These are phyloP conservation scores for Rhodotorula babjevae DNA, from an alignment of 768 basidiomycete genomes.

Conservation along the genomic window DNA sequence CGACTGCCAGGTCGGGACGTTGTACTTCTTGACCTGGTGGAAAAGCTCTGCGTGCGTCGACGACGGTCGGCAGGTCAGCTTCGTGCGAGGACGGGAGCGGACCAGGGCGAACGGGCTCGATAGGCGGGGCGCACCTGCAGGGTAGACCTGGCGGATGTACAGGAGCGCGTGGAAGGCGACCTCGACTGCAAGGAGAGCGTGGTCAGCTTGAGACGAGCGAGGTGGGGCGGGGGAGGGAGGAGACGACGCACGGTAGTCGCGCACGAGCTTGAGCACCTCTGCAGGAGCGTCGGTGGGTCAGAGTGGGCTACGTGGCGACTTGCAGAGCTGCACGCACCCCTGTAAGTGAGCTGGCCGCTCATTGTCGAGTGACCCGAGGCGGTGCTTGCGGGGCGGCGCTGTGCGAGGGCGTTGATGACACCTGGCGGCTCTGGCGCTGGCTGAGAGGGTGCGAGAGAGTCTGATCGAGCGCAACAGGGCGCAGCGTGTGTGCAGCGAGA, in stretches of 20 bases:
- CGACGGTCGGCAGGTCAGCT: not conserved
- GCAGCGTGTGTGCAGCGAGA: no score
- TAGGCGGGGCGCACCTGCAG: slow-evolving; percentile 48
- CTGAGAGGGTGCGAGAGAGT: no score
- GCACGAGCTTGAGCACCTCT: slow-evolving; percentile 39
- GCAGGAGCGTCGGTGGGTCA: not conserved
- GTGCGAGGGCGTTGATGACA: no score
- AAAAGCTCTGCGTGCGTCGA: slow-evolving; percentile 61
- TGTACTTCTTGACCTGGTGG: slow-evolving; percentile 78
- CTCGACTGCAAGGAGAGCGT: slow-evolving; percentile 64
- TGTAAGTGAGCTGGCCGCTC: slow-evolving; percentile 8
- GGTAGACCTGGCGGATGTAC: slow-evolving; percentile 85
- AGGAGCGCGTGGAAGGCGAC: slow-evolving; percentile 88
- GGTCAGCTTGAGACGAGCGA: not conserved
- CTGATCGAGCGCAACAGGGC: no score
- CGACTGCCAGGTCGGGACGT: slow-evolving; percentile 84
- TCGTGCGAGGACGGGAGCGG: not conserved
- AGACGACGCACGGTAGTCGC: slow-evolving; percentile 39
- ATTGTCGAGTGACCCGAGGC: not conserved
- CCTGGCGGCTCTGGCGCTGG: no score
- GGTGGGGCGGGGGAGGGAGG: not conserved
- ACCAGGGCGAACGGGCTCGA: not conserved
- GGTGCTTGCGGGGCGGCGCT: not conserved
- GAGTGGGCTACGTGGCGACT: no score
- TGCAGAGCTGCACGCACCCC: slow-evolving; percentile 1